phyloP scores from a whole-genome alignment of 768 basidiomycete genomes.

The Boletus patriciae region DNA sequence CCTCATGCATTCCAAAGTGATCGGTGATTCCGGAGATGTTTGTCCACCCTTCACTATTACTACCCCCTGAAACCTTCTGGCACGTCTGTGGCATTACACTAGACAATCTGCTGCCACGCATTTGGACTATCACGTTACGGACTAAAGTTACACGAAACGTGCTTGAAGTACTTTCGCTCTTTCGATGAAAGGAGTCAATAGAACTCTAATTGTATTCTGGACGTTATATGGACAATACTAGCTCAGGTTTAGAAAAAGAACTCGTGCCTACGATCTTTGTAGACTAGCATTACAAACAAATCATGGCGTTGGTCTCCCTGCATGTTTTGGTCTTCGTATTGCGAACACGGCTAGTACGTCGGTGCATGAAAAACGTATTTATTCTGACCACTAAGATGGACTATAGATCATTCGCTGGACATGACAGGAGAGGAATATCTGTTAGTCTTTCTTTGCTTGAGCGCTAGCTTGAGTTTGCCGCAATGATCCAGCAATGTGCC shows the following conservation, averaged over 20 bases:
- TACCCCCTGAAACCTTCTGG: neutral
- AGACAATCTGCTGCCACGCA: neutral
- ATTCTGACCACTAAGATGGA: neutral
- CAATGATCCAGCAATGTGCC: slow-evolving; percentile 62
- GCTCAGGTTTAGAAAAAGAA: neutral
- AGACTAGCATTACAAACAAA: neutral
- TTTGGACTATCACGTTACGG: neutral
- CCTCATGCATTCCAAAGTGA: slow-evolving; percentile 40
- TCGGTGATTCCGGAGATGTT: slow-evolving; percentile 67
- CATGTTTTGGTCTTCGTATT: neutral
- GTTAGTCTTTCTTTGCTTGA: slow-evolving; percentile 40
- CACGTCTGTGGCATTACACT: neutral
- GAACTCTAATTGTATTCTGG: too few relatives aligned
- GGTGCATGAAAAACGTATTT: neutral
- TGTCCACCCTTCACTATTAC: slow-evolving; percentile 60
- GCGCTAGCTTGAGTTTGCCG: slow-evolving; percentile 38
- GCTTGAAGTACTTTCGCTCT: slow-evolving; percentile 6
- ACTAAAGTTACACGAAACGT: neutral
- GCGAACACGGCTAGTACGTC: neutral
- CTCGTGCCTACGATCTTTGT: neutral
- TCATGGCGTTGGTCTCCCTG: neutral
- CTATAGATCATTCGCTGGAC: neutral
- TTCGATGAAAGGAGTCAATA: slow-evolving; percentile 4
- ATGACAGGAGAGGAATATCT: neutral
- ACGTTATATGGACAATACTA: slow-evolving; percentile 15